phyloP scores from a whole-genome alignment of 768 basidiomycete genomes.

The Panus rudis region DNA sequence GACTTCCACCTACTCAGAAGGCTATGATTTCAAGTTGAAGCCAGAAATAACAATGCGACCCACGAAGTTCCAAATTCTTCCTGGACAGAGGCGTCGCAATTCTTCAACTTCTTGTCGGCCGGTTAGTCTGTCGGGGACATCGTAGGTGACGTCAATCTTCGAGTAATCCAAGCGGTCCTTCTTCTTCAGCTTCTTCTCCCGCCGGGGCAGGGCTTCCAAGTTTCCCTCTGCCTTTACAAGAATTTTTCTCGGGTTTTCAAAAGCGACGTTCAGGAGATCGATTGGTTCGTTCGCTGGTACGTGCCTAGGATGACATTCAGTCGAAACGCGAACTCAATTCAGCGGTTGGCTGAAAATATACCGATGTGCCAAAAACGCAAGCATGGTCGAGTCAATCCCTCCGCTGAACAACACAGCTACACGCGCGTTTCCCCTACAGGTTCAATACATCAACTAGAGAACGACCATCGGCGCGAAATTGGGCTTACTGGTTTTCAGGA shows the following conservation, averaged over 20 bases:
- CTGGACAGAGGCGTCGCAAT: constrained; percentile 65
- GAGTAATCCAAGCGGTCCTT: constrained; percentile 20
- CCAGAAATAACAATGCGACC: constrained; percentile 16
- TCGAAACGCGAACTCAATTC: background rate
- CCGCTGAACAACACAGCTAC: constrained; percentile 92
- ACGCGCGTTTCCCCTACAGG: constrained; percentile 39
- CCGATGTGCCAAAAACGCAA: constrained; percentile 78
- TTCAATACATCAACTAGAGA: too few species aligned
- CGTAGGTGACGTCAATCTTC: constrained; percentile 36
- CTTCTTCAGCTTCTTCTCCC: constrained; percentile 33
- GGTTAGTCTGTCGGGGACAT: constrained; percentile 84
- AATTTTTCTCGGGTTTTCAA: constrained; percentile 88
- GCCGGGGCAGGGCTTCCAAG: constrained; percentile 34
- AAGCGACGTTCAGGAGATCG: constrained; percentile 89
- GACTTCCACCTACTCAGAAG: constrained; percentile 59
- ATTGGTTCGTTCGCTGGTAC: constrained; percentile 74
- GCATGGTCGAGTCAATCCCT: constrained; percentile 85
- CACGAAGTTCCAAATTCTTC: constrained; percentile 87
- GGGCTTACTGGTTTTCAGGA: constrained; percentile 37
- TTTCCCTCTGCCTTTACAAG: constrained; percentile 41
- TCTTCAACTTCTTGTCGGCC: constrained; percentile 77
- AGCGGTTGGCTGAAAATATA: constrained; percentile 25
- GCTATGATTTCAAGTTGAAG: constrained; percentile 8
- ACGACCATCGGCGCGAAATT: background rate
- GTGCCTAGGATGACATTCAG: constrained; percentile 42